Base-by-base conservation (phyloP, 2,329 filamentous ascomycete genomes). In the Trichophaea hybrida region DNA sequence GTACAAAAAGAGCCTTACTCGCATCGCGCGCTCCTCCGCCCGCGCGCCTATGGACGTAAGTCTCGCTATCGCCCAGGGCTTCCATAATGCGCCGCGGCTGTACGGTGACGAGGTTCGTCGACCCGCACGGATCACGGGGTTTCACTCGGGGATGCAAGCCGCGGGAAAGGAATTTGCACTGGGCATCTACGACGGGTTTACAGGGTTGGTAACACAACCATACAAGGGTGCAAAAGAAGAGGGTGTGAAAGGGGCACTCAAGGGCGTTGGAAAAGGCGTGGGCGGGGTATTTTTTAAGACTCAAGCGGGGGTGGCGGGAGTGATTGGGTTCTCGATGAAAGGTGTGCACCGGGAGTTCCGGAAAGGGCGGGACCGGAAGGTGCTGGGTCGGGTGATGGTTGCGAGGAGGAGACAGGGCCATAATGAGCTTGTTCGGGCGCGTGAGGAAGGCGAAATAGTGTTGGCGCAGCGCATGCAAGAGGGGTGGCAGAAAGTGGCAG, bases 71-170 rank as follows among this genome's bases (percentile, higher is more conserved):
- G 72, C 74, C 57, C 78, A 75, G 74, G 75, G 79, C 5, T 79
- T 78, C 57, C 76, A 76, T 7, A 71, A 73, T 56, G 74, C 76
- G 1, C 72, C 72, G 8, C 77, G 82, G 1, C 74, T 87, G 0
- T 87, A 86, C 65, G 83, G 83, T 12, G 84, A 87, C 66, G 77
- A 80, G 53, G 84, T 87, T 1, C 77, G 84, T 2, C 76, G 77
- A 1, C 80, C 81, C 0, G 76, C 76, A 1, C 77, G 81, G 6
- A 79, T 86, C 46, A 85, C 81, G 0, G 84, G 82, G 1, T 76
- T 86, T 59, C 75, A 76, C 54, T 85, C 81, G 1, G 84, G 83
- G 0, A 72, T 82, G 7, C 75, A 75, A 40, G 83, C 82, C 0
- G 81, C 81, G 0, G 74, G 80, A 5, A 73, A 77, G 60, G 83